phyloP scores from a whole-genome alignment of 805 yeast genomes.

The Torulaspora indica region DNA sequence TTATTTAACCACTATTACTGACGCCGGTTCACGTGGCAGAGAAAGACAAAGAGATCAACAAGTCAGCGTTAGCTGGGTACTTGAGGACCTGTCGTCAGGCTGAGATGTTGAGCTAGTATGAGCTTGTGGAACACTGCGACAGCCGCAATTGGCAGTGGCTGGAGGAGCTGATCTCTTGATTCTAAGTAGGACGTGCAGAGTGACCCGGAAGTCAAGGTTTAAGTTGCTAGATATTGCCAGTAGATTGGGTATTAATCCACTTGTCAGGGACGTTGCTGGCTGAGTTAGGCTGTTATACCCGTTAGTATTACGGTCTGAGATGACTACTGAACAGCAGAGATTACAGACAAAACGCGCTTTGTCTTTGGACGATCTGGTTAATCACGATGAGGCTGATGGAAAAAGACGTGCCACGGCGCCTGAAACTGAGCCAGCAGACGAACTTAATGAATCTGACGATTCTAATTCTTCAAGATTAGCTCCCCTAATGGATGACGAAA shows the following conservation, averaged over 20 bases:
- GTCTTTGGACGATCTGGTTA: conserved; percentile 36
- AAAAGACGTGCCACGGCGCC: conserved; percentile 19
- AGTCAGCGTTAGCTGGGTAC: too few relatives aligned
- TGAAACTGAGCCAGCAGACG: conserved; percentile 6
- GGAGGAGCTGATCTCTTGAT: too few relatives aligned
- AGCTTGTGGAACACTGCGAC: too few relatives aligned
- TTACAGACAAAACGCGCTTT: conserved; percentile 30
- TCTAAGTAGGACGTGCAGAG: background rate
- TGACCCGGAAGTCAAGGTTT: background rate
- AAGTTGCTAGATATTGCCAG: too few relatives aligned
- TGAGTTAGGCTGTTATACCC: too few relatives aligned
- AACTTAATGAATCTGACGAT: conserved; percentile 7
- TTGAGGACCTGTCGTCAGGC: background rate
- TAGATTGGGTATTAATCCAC: too few relatives aligned
- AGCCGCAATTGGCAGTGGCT: too few relatives aligned
- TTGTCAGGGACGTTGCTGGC: too few relatives aligned
- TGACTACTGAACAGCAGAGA: conserved; percentile 10
- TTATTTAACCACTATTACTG: background rate
- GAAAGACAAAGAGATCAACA: too few relatives aligned
- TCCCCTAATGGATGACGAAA: conserved; percentile 27
- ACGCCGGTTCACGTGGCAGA: too few relatives aligned
- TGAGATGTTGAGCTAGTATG: too few relatives aligned
- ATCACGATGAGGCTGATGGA: conserved; percentile 33
- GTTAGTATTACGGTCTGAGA: background rate
- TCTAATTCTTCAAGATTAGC: conserved; percentile 4